Conservation (phyloP, 2,329 filamentous ascomycete species). For the Epichloe sibirici region DNA sequence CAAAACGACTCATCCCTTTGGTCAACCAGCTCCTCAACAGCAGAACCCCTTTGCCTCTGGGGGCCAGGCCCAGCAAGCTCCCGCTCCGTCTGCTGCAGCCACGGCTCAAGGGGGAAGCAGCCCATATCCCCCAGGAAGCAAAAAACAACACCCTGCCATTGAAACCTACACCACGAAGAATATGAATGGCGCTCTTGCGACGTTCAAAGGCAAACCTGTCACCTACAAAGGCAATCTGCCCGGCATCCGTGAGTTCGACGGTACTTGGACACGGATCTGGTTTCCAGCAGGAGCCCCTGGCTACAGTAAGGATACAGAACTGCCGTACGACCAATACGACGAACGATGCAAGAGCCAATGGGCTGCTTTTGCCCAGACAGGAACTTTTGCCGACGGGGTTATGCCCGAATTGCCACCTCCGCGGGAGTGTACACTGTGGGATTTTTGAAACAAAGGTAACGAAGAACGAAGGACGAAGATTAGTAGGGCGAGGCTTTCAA, state of each 20-base stretch:
- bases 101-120: constrained; percentile 7
- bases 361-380: constrained; percentile 48
- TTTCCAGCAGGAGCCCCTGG: constrained; percentile 58
- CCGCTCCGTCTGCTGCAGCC: constrained; percentile 4
- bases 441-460: constrained; percentile 39
- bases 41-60: constrained; percentile 15
- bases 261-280: constrained; percentile 53
- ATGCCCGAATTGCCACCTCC: constrained; percentile 72
- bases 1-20: constrained; percentile 12
- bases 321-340: constrained; percentile 43
- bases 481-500: not conserved
- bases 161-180: constrained; percentile 31
- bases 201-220: constrained; percentile 54
- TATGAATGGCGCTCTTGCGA: constrained; percentile 33
- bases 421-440: constrained; percentile 62
- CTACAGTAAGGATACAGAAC: constrained; percentile 52
- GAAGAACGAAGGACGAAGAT: not conserved
- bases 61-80: constrained; percentile 7
- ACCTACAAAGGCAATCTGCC: constrained; percentile 40
- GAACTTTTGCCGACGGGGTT: constrained; percentile 54
- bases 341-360: constrained; percentile 52
- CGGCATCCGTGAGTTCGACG: constrained; percentile 37
- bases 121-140: constrained; percentile 33
- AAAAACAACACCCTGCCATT: constrained; percentile 30
- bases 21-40: constrained; percentile 9